Base-by-base conservation (phyloP, 2,329 filamentous ascomycete genomes). In the Claviceps citrina region DNA sequence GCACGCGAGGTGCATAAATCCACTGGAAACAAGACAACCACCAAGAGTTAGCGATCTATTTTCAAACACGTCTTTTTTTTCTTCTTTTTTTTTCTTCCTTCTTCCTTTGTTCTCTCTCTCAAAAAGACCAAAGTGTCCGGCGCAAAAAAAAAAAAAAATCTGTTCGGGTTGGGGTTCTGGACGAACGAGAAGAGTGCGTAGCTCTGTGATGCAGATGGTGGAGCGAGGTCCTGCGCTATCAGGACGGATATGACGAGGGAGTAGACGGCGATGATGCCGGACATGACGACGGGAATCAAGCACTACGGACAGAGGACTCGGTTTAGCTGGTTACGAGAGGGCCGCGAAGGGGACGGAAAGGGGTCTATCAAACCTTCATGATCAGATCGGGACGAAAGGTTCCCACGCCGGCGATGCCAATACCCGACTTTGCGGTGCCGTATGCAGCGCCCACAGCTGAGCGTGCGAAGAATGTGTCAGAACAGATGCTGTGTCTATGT, bases 201-300 rank as follows among this genome's bases (percentile, higher is more conserved):
- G 56, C 70, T 70, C 42, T 62, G 59, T n/a, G 30, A 31, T 49
- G 71, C 66, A 16, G 64, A 64, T 13, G 80, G 81, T 22, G 86
- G 83, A 37, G 71, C 73, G 59, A 96, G 77, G 60, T 94, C 85
- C 62, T 85, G 81, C 41, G 86, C 84, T 59, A 98, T 98, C 51
- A 98, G 76, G 55, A 98, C 91, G 15, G 89, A 83, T 51, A 98
- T 87, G 54, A 98, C 91, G 51, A 98, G 82, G 38, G 87, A 84
- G 66, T 98, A 98, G 50, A 98, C 91, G 43, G 91, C 91, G 55
- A 98, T 85, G 59, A 98, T 98, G 76, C 91, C 91, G 52, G 91
- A 93, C 91, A 98, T 98, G 68, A 98, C 80, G 49, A 91, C 83
- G 46, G 84, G 83, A 51, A 89, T 87, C 39, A 89, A 67, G 42